Conservation (phyloP, 495 filamentous ascomycete genomes). For the Aspergillus cavernicola region DNA sequence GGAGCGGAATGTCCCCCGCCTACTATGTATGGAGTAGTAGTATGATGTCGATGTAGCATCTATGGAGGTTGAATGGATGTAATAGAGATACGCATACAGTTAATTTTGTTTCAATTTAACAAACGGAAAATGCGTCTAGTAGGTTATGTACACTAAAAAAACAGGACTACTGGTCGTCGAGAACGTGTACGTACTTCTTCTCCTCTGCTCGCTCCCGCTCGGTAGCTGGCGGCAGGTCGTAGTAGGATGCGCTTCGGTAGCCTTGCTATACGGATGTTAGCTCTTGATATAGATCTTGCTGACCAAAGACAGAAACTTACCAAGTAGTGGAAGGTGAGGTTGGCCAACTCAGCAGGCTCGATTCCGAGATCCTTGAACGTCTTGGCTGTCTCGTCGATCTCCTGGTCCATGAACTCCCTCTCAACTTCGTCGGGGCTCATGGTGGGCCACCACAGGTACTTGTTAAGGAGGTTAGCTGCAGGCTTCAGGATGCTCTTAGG, state of each 20-base stretch:
- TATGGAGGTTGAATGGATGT: background rate
- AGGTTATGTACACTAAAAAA: slow-evolving; percentile 45
- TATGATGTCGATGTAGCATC: too few species aligned
- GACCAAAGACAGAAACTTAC: slow-evolving; percentile 47
- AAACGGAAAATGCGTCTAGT: slow-evolving; percentile 38
- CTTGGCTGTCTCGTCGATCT: slow-evolving; percentile 86
- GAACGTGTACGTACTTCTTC: slow-evolving; percentile 91
- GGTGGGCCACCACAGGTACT: slow-evolving; percentile 79
- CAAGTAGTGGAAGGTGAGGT: slow-evolving; percentile 87
- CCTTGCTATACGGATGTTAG: slow-evolving; percentile 56
- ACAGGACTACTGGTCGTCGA: slow-evolving; percentile 73
- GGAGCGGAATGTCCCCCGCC: background rate
- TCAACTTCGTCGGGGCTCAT: slow-evolving; percentile 84
- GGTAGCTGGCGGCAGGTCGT: slow-evolving; percentile 89
- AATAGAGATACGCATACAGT: background rate
- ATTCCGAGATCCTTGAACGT: slow-evolving; percentile 94
- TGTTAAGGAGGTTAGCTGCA: slow-evolving; percentile 67
- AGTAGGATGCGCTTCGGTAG: slow-evolving; percentile 77
- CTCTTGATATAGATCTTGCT: slow-evolving; percentile 3
- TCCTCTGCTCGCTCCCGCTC: slow-evolving; percentile 93
- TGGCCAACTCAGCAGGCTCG: slow-evolving; percentile 74
- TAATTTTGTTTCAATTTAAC: too few species aligned
- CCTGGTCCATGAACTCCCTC: slow-evolving; percentile 90
- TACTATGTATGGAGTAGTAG: background rate
- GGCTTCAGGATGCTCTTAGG: slow-evolving; percentile 77